Evolutionary conservation across 495 filamentous ascomycete genomes (phyloP).

Genomic region (Thermochaetoides thermophila): DNA sequence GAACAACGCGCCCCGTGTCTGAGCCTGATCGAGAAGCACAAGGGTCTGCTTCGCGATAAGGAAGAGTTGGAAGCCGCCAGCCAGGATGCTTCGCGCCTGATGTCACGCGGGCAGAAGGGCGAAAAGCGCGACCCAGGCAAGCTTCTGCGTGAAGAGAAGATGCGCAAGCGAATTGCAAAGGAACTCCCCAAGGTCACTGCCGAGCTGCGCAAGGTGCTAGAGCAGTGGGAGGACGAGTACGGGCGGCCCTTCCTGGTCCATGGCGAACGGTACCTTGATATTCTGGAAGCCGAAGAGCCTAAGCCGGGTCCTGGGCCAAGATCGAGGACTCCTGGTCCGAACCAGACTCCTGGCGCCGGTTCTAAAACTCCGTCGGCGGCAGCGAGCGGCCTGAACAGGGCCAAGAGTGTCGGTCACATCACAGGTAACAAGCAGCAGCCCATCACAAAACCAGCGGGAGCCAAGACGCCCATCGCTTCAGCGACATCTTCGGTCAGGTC

Average conservation of each 20-base stretch:
- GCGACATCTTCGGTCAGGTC: constrained; percentile 18
- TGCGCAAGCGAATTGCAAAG: constrained; percentile 90
- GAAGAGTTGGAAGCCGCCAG: constrained; percentile 76
- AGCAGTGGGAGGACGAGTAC: constrained; percentile 86
- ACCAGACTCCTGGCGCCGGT: no score
- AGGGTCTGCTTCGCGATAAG: constrained; percentile 68
- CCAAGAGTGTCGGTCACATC: constrained; percentile 25
- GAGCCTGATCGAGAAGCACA: constrained; percentile 69
- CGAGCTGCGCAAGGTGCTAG: constrained; percentile 68
- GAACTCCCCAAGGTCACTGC: constrained; percentile 82
- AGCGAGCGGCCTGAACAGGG: constrained; percentile 24
- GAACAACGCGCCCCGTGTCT: constrained; percentile 80
- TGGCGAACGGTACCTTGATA: constrained; percentile 76
- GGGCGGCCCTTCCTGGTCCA: constrained; percentile 85
- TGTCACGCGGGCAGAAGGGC: constrained; percentile 75
- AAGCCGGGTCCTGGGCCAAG: constrained; percentile 51
- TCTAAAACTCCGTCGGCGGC: constrained; percentile 28
- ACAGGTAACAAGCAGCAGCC: constrained; percentile 35
- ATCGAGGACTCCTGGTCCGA: constrained; percentile 63
- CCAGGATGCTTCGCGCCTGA: constrained; percentile 84
- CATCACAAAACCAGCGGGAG: no score
- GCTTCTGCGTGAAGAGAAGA: constrained; percentile 92
- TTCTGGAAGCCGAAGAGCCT: constrained; percentile 46
- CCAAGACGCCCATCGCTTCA: constrained; percentile 53
- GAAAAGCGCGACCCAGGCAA: constrained; percentile 87